Evolutionary conservation across 1,139 yeast species (phyloP), one percentile per base, ranked within the genome.

Genomic region (Yamadazyma taylorii): DNA sequence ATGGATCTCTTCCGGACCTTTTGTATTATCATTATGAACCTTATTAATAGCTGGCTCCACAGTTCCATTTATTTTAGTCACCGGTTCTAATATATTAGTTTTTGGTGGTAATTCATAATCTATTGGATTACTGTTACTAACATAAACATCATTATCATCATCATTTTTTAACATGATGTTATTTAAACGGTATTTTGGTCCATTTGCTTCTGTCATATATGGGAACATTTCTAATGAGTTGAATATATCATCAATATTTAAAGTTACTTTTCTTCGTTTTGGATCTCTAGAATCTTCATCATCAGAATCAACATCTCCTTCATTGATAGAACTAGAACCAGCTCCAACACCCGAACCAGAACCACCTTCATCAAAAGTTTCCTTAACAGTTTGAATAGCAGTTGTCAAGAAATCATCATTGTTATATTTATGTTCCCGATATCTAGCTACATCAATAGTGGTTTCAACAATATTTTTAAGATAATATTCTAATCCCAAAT

Each of bases 401-500:
- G 49, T 38, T 0, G 55, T 41, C 30, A 59, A 37, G 39, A 60
- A 63, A 37, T 66, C 75, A 46, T 66, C 71, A 33, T 68, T 71
- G 17, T 77, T 69, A 49, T 79, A 79, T 50, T 75, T 77, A 33
- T 67, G 66, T 47, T 70, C 72, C 36, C 86, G 63, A 53, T 78
- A 80, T 42, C 84, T 73, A 2, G 83, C 82, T 2, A 81, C 74
- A 51, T 86, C 95, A 32, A 87, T 77, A 2, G 90, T 79, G 47
- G 79, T 78, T 54, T 88, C 94, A 12, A 92, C 63, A 5, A 92
- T 69, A 45, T 78, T 78, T 50, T 85, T 85, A 42, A 92, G 61
- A 60, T 89, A 92, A 30, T 77, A 69, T 52, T 90, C 97, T 30
- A 92, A 64, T 0, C 96, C 97, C 10, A 85, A 64, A 19, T 82